Evolutionary conservation across 345 rosid genomes (phyloP), one percentile per base, ranked within the genome.

Genomic region (Trapa incisa): DNA sequence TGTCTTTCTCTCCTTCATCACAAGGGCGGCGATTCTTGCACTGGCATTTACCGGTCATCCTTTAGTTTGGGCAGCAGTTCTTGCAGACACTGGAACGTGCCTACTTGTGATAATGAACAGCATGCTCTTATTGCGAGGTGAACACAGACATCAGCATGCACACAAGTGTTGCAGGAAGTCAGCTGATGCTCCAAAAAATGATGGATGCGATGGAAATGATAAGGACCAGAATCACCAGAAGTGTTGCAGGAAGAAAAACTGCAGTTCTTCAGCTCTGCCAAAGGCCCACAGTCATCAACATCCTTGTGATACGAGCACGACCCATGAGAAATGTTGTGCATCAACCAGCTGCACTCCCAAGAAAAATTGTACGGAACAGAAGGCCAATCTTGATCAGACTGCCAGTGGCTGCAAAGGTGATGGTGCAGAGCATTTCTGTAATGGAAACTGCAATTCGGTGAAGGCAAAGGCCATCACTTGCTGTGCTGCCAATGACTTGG

Each of bases 41-140:
- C 72, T 89, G 84, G 96, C 93, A 1, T 68, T 91, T 57, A 87
- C 87, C 9, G 99, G 96, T 61, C 83, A 94, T 54, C 99, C 99
- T 0, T 63, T 89, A 47, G 74, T 94, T 48, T 94, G 97, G 97
- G 91, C 89, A 0, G 99, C 97, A 4, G 96, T 89, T 69, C 89
- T 91, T 52, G 81, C 90, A 0, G 99, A 94, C 77, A 89, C 84
- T 0, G 99, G 99, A 0, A 87, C 97, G 32, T 94, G 97, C 77
- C 4, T 94, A 66, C 68, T 94, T 1, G 99, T 94, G 67, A 89
- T 94, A 15, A 67, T 84, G 1, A 94, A 87, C 70, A 94, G 99
- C 72, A 91, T 86, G 99, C 75, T 81, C 38, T 80, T 91, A 48
- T 71, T 94, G 41, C 76, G 74, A 58, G 83, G 71, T 67, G 65